phyloP scores from a whole-genome alignment of 345 rosid genomes.

The Salix koriyanagi region DNA sequence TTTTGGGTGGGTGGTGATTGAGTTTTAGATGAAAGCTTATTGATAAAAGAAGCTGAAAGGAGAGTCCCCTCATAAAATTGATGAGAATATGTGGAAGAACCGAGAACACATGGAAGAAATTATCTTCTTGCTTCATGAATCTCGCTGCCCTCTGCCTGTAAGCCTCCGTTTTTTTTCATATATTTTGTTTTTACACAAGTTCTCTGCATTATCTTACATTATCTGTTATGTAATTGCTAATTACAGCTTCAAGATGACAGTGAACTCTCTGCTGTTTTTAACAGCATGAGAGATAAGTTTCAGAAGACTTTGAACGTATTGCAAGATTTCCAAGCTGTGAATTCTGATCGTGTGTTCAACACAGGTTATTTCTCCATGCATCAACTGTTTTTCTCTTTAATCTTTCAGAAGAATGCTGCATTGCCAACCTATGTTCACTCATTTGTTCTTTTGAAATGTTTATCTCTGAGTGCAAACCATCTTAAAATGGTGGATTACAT shows the following conservation, averaged over 20 bases:
- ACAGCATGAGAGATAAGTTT: constrained; percentile 38
- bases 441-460: neutral
- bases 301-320: constrained; percentile 38
- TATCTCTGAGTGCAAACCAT: too few relatives aligned
- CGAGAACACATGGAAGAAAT: constrained; percentile 88
- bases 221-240: constrained; percentile 13
- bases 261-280: constrained; percentile 38
- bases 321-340: constrained; percentile 67
- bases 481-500: too few relatives aligned
- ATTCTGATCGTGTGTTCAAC: constrained; percentile 79
- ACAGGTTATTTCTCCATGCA: constrained; percentile 46
- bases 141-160: constrained; percentile 66
- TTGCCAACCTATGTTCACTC: neutral
- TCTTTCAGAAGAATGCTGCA: neutral
- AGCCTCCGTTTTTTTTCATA: neutral
- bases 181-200: neutral
- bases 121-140: constrained; percentile 56
- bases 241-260: constrained; percentile 64
- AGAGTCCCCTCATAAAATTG: constrained; percentile 79
- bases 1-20: neutral
- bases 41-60: constrained; percentile 57
- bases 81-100: constrained; percentile 97
- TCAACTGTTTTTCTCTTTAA: neutral
- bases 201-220: neutral
- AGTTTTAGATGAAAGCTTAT: constrained; percentile 43